A percentile compares a stretch with the other conserved stretches of the same genome.
These are phyloP conservation scores for Fistulifera pelliculosa DNA, from an alignment of 108 stramenopile genomes.

Conservation along the genomic window DNA sequence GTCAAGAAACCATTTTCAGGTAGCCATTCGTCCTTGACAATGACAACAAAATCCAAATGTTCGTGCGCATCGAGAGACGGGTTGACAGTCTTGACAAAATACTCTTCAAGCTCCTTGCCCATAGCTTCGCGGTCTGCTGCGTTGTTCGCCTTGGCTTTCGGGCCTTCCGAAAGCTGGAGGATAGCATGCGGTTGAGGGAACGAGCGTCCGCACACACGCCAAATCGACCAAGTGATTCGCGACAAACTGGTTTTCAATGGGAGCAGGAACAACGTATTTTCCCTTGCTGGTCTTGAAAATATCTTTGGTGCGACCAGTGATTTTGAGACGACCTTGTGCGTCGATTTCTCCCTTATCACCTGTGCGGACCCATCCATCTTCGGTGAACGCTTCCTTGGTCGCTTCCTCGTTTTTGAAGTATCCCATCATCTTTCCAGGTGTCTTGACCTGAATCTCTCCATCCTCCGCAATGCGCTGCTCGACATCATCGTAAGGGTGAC, in stretches of 20 bases:
- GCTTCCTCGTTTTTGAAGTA: conserved; percentile 81
- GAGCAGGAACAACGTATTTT: conserved; percentile 74
- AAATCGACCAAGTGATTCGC: conserved; percentile 43
- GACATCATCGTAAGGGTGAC: conserved; percentile 51
- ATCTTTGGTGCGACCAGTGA: conserved; percentile 81
- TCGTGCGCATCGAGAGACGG: conserved; percentile 54
- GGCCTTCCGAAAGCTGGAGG: conserved; percentile 46
- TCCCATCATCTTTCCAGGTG: conserved; percentile 68
- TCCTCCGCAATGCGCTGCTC: conserved; percentile 60
- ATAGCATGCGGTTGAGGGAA: conserved; percentile 57
- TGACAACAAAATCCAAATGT: conserved; percentile 42
- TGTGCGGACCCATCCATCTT: conserved; percentile 81
- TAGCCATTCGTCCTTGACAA: conserved; percentile 76
- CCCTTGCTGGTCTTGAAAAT: conserved; percentile 81
- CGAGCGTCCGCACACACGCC: conserved; percentile 58
- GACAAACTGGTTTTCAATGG: conserved; percentile 62
- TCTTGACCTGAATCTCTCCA: conserved; percentile 75
- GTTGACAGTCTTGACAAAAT: conserved; percentile 38
- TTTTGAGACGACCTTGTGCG: conserved; percentile 67
- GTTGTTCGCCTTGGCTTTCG: conserved; percentile 39
- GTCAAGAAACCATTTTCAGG: conserved; percentile 78
- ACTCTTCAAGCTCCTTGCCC: conserved; percentile 40
- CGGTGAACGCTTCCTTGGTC: conserved; percentile 69
- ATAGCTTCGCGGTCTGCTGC: conserved; percentile 36
- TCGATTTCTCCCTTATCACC: conserved; percentile 83